Evolutionary conservation across 441 rosid genomes (phyloP).

Genomic region (Syzygium syzygioides): DNA sequence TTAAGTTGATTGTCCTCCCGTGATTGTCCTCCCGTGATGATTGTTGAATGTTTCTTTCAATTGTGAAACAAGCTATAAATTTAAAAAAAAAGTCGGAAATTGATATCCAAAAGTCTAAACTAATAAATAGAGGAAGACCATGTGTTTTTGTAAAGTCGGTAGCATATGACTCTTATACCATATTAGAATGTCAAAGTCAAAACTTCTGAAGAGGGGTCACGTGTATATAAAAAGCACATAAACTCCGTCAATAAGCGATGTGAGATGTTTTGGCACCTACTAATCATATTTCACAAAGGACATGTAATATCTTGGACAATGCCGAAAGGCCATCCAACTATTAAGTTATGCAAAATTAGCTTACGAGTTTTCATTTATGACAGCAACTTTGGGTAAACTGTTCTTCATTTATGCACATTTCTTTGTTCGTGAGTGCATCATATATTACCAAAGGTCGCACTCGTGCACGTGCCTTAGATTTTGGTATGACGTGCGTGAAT

Average conservation of each 20-base stretch:
- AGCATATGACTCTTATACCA: accelerated
- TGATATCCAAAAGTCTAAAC: not conserved
- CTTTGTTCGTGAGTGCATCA: not conserved
- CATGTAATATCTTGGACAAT: accelerated
- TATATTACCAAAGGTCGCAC: not conserved
- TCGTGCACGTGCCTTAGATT: not conserved
- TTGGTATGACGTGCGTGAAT: not conserved
- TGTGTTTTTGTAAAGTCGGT: not conserved
- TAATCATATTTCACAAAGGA: not conserved
- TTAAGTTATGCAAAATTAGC: not conserved
- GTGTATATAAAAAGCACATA: accelerated
- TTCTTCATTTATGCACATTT: not conserved
- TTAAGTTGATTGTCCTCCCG: not conserved
- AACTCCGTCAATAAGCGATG: accelerated
- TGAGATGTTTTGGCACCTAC: not conserved
- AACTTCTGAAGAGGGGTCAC: accelerated
- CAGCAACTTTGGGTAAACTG: not conserved
- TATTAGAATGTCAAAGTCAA: accelerated
- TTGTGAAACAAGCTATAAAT: not conserved
- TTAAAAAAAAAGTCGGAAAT: not conserved
- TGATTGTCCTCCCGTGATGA: not conserved
- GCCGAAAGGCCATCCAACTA: not conserved
- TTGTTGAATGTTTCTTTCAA: not conserved
- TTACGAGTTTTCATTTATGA: not conserved
- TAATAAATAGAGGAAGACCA: not conserved